A percentile compares a stretch with the other conserved stretches of the same genome.
Conservation (phyloP, 2,329 filamentous ascomycete genomes). For the Sporothrix protearum region DNA sequence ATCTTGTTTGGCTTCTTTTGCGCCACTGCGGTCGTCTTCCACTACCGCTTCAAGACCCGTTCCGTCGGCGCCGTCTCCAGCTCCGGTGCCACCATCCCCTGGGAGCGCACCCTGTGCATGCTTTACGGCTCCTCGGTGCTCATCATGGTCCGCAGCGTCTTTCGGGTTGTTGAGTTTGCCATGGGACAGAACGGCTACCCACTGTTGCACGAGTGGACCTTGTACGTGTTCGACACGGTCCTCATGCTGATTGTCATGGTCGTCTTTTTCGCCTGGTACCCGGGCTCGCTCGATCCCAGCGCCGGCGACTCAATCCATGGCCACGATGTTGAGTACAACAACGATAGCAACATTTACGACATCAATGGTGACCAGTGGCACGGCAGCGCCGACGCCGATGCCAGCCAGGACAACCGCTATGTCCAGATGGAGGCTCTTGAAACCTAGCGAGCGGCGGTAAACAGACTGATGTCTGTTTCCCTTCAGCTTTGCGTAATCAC, state of each 20-base stretch:
- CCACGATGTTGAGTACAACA: background rate
- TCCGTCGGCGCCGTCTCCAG: background rate
- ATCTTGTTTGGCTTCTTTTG: conserved; percentile 46
- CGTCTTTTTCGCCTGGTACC: conserved; percentile 24
- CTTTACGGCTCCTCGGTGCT: conserved; percentile 30
- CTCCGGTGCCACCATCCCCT: conserved; percentile 29
- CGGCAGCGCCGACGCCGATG: background rate
- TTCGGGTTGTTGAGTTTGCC: conserved; percentile 41
- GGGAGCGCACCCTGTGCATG: conserved; percentile 31
- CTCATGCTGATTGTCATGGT: conserved; percentile 31
- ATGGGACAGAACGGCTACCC: conserved; percentile 34
- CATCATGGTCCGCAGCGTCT: conserved; percentile 40
- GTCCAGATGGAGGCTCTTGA: conserved; percentile 1
- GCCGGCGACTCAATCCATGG: background rate
- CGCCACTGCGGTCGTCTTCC: conserved; percentile 47
- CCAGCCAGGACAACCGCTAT: conserved; percentile 11
- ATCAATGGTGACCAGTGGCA: background rate
- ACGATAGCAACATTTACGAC: background rate
- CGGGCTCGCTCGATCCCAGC: background rate
- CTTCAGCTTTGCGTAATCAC: no score
- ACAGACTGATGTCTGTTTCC: background rate
- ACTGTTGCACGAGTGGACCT: conserved; percentile 32
- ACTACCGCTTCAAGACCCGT: conserved; percentile 36
- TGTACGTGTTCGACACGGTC: conserved; percentile 37
- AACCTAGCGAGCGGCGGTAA: background rate